A percentile compares a stretch with the other conserved stretches of the same genome.
These are phyloP conservation scores for Afroboletus lepidellus DNA, from an alignment of 1,284 basidiomycete genomes.

Conservation along the genomic window DNA sequence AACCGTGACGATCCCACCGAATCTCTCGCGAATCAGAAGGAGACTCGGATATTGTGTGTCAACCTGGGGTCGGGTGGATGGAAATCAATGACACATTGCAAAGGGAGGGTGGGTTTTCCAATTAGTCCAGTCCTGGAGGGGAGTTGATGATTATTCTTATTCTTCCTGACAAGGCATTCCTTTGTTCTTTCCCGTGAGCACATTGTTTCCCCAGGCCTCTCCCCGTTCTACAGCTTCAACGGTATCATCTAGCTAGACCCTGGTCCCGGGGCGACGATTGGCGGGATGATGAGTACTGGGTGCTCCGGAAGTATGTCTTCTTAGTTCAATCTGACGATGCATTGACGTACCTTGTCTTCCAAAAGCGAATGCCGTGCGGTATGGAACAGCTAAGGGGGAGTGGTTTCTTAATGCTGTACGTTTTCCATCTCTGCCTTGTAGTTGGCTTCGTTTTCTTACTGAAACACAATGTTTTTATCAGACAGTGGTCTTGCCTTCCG, in stretches of 20 bases:
- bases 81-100: constrained; percentile 55
- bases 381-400: constrained; percentile 75
- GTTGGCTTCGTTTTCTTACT: neutral
- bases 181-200: constrained; percentile 65
- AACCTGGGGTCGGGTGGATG: constrained; percentile 34
- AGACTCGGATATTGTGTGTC: constrained; percentile 81
- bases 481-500: constrained; percentile 77
- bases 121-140: too few species aligned
- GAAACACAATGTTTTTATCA: too few species aligned
- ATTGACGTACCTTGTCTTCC: constrained; percentile 13
- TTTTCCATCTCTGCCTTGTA: too few species aligned
- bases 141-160: too few species aligned
- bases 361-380: constrained; percentile 81
- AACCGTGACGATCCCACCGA: neutral
- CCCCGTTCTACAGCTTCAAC: neutral
- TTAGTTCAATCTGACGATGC: neutral
- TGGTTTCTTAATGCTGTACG: constrained; percentile 67
- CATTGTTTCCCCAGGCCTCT: too few species aligned
- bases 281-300: constrained; percentile 57
- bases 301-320: constrained; percentile 52
- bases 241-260: constrained; percentile 46
- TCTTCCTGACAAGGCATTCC: constrained; percentile 68
- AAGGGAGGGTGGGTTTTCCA: constrained; percentile 52
- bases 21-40: constrained; percentile 50
- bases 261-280: constrained; percentile 56